phyloP scores from a whole-genome alignment of 371 early-diverging fungal species.

The Mucor circinelloides region DNA sequence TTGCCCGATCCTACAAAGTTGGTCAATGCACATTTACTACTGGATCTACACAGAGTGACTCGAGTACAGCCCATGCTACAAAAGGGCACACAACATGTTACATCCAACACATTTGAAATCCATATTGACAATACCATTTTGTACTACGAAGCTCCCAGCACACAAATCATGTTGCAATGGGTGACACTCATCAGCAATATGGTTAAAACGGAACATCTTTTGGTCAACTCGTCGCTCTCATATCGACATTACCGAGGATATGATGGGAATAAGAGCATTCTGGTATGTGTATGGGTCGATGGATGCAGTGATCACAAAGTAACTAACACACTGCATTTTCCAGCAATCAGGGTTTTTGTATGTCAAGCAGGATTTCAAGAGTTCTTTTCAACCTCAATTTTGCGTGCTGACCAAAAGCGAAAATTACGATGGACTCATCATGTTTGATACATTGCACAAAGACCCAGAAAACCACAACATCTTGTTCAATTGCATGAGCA shows the following conservation, averaged over 20 bases:
- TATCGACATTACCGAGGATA: background rate
- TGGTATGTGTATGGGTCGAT: background rate
- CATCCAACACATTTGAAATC: background rate
- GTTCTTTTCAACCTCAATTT: constrained; percentile 1
- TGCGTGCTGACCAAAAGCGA: constrained; percentile 16
- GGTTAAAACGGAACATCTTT: background rate
- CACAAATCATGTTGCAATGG: constrained; percentile 21
- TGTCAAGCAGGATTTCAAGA: constrained; percentile 13
- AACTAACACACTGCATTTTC: background rate
- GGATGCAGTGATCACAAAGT: background rate
- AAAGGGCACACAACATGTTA: background rate
- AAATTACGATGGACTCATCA: constrained; percentile 2
- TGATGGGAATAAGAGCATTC: background rate
- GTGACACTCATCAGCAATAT: constrained; percentile 8
- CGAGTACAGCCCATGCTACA: background rate
- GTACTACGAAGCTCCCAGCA: constrained; percentile 21
- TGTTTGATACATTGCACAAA: constrained; percentile 18
- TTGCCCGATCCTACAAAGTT: constrained; percentile 6
- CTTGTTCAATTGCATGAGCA: background rate
- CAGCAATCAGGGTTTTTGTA: constrained; percentile 20
- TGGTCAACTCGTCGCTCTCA: background rate
- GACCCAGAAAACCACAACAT: background rate
- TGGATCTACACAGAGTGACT: constrained; percentile 10
- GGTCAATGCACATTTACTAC: constrained; percentile 4
- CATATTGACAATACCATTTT: background rate